Percentiles rank a stretch among this genome's conserved stretches.
Evolutionary conservation across 805 yeast species (phyloP).

Genomic region (Jamesozyma hellenica): DNA sequence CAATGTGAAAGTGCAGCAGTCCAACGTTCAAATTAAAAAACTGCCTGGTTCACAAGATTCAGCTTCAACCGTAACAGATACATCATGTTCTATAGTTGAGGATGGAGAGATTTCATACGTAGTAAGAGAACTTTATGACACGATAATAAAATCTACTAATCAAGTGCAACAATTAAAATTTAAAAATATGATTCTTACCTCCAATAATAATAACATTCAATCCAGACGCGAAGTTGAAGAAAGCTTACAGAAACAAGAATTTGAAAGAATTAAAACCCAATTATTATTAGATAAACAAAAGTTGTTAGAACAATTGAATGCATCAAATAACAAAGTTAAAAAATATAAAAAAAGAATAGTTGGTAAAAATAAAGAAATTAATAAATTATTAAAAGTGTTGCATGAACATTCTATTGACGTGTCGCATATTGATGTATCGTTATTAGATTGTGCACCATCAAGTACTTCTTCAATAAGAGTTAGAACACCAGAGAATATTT

Average conservation of each 20-base stretch:
- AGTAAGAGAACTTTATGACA: conserved; percentile 12
- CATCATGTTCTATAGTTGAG: background rate
- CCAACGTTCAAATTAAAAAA: no score
- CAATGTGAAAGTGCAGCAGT: no score
- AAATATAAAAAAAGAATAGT: conserved; percentile 37
- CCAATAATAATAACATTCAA: conserved; percentile 15
- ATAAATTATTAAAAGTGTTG: conserved; percentile 30
- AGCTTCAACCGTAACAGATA: no score
- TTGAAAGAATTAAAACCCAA: conserved; percentile 27
- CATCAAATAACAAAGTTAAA: conserved; percentile 35
- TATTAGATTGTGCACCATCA: conserved; percentile 5
- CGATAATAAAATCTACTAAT: conserved; percentile 19
- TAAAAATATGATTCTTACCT: conserved; percentile 33
- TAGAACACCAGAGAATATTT: conserved; percentile 3
- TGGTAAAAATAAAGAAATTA: conserved; percentile 38
- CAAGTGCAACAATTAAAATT: conserved; percentile 30
- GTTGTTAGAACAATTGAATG: conserved; percentile 31
- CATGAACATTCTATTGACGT: conserved; percentile 14
- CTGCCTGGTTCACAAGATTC: no score
- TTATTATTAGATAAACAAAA: conserved; percentile 27
- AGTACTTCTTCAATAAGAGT: conserved; percentile 6
- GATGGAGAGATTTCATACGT: conserved; percentile 1
- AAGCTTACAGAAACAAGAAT: conserved; percentile 27
- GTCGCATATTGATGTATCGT: conserved; percentile 5
- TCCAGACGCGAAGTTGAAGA: conserved; percentile 24